These are phyloP conservation scores for Tulasnella calospora DNA, from an alignment of 768 basidiomycete genomes.

Conservation along the genomic window DNA sequence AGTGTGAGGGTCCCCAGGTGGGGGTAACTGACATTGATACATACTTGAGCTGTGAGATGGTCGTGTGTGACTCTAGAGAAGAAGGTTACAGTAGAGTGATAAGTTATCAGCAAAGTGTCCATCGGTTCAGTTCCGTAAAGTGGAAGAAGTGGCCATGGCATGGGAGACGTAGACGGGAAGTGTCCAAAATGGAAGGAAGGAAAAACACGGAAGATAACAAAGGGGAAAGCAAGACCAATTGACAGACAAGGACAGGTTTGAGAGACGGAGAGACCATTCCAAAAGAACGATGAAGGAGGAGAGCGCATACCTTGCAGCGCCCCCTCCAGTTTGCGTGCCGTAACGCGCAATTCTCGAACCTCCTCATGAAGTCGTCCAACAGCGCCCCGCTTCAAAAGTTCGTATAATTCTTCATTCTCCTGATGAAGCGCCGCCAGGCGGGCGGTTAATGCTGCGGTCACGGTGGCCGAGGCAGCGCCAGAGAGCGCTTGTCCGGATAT, in stretches of 20 bases:
- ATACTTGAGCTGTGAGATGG: conserved; percentile 66
- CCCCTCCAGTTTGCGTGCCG: conserved; percentile 63
- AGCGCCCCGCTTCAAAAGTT: conserved; percentile 38
- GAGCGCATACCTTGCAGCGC: conserved; percentile 62
- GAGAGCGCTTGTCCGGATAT: conserved; percentile 36
- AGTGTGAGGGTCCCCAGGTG: background rate
- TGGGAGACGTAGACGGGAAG: background rate
- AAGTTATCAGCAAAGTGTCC: conserved; percentile 19
- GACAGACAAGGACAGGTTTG: conserved; percentile 16
- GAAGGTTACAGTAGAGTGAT: conserved; percentile 10
- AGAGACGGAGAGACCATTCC: conserved; percentile 20
- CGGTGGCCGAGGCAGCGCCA: conserved; percentile 45
- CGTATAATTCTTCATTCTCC: conserved; percentile 83
- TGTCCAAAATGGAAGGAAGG: conserved; percentile 8
- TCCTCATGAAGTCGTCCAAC: conserved; percentile 27
- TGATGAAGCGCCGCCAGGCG: conserved; percentile 68
- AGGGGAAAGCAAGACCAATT: conserved; percentile 10
- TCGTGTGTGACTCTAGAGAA: conserved; percentile 66
- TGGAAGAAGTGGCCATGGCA: conserved; percentile 13
- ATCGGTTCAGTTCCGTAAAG: background rate
- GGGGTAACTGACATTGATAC: conserved; percentile 34
- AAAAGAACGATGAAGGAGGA: conserved; percentile 20
- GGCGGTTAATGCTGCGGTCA: conserved; percentile 69
- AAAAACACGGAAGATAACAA: conserved; percentile 24
- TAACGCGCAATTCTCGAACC: conserved; percentile 53